Percentiles rank a stretch among this genome's conserved stretches.
These are phyloP conservation scores for Murraya paniculata DNA, from an alignment of 345 rosid genomes.

Conservation along the genomic window DNA sequence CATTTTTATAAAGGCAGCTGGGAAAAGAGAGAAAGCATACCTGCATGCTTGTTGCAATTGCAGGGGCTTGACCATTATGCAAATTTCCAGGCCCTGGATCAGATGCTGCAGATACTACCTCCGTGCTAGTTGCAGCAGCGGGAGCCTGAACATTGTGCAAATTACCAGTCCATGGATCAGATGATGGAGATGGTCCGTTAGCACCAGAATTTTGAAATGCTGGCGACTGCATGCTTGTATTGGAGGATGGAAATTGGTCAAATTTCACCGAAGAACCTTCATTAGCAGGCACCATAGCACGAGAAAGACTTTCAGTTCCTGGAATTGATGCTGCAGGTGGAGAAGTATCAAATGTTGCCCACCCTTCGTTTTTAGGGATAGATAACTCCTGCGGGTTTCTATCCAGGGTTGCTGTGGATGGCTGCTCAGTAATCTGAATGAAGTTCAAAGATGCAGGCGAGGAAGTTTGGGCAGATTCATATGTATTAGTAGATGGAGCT, in stretches of 20 bases:
- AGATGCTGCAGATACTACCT: constrained; percentile 47
- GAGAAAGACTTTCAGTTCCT: constrained; percentile 26
- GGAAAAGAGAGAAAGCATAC: constrained; percentile 35
- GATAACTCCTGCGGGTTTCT: constrained; percentile 32
- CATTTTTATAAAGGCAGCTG: not conserved
- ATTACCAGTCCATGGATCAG: constrained; percentile 52
- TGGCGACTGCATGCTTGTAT: constrained; percentile 51
- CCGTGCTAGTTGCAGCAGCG: constrained; percentile 25
- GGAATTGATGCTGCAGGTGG: constrained; percentile 34
- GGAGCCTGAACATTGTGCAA: constrained; percentile 33
- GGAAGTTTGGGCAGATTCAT: constrained; percentile 46
- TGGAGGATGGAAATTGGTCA: constrained; percentile 42
- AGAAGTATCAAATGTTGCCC: constrained; percentile 87
- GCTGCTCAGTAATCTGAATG: constrained; percentile 47
- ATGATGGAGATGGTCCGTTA: constrained; percentile 34
- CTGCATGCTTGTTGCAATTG: constrained; percentile 31
- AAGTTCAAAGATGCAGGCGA: constrained; percentile 43
- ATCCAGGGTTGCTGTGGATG: constrained; percentile 27
- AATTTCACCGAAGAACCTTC: constrained; percentile 34
- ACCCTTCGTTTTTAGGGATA: constrained; percentile 62
- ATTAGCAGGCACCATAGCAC: constrained; percentile 26
- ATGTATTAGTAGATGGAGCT: constrained; percentile 31
- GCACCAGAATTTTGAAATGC: constrained; percentile 36
- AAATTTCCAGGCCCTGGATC: constrained; percentile 51
- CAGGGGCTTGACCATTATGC: constrained; percentile 31